Base-by-base conservation (phyloP, 73 alveolate species). In the Blepharisma japonicum region DNA sequence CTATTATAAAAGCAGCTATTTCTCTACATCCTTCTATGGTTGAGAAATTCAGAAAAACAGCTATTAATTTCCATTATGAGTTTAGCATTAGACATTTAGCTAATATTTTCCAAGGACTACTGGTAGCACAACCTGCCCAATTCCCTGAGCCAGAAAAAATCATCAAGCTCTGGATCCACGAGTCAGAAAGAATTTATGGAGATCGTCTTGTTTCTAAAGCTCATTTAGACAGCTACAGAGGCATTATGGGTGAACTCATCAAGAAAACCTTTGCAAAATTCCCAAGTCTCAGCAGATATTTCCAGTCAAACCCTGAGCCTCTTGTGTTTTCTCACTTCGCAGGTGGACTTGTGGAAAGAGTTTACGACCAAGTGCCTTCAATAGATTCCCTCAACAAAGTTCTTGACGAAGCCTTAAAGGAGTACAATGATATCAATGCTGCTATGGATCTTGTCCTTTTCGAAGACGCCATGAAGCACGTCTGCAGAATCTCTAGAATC, bases 401-500 rank as follows among this genome's bases (percentile, higher is more conserved):
- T 21, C 77, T 86, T 38, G 49, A 84, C 76, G 99, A 95, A 87
- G 99, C 99, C 18, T 86, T 97, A 50, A 90, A 94, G 79, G 99
- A 97, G 84, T 97, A 97, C 89, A 98, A 98, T 86, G 99, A 97
- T 81, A 92, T 90, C 84, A 95, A 95, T 85, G 98, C 99, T 0
- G 97, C 94, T 66, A 98, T 98, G 99, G 99, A 98, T 84, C 81
- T 98, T 78, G 99, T 96, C 68, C 92, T 97, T 54, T 97, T 98
- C 96, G 99, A 98, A 83, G 99, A 98, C 83, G 99, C 99, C 51
- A 97, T 98, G 96, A 91, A 94, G 91, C 99, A 98, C 84, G 99
- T 98, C 68, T 95, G 99, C 92, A 95, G 99, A 92, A 95, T 97
- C 6, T 68, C 84, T 45, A 89, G 99, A 72, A 98, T 98, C 79